Base-by-base conservation (phyloP, 164 flowering plant genomes). In the Amborella trichopoda region DNA sequence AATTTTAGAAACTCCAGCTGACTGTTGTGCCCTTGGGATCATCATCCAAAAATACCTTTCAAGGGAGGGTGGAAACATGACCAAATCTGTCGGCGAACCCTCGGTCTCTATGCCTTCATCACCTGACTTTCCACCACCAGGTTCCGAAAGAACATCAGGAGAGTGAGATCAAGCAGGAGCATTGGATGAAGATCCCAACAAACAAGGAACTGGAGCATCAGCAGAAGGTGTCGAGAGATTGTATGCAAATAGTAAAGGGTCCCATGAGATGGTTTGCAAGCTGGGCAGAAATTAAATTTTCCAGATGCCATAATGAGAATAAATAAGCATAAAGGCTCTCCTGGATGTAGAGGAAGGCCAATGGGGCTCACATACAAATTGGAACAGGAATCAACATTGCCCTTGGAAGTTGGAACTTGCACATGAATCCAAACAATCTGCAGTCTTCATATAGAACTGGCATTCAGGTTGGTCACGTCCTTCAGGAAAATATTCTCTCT, bases 391-490 rank as follows among this genome's bases (percentile, higher is more conserved):
- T 63, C 37, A 70, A 48, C 63, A 95, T 74, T 53, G 86, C 91
- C 48, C 80, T 67, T 9, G 98, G 95, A 60, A 86, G 98, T 70
- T 90, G 95, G 61, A 83, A 90, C 54, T 77, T 70, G 59, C 98
- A 90, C 26, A 83, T 86, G 17, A 83, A 80, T 57, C 98, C 98
- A 70, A 79, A 90, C 98, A 90, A 57, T 90, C 98, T 44, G 95
- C 98, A 52, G 98, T 91, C 65, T 87, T 91, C 95, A 91, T 78
- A 66, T 91, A 91, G 64, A 78, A 91, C 64, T 87, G 96, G 68
- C 98, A 91, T 53, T 91, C 98, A 33, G 95, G 90, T 55, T 83
- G 93, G 32, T 83, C 98, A 49, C 90, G 98, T 64, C 96, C 78
- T 73, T 87, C 96, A 38, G 98, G 98, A 66, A 91, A 91, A 56